Base-by-base conservation (phyloP, 352 stramenopile genomes). In the Achlya hypogyna region DNA sequence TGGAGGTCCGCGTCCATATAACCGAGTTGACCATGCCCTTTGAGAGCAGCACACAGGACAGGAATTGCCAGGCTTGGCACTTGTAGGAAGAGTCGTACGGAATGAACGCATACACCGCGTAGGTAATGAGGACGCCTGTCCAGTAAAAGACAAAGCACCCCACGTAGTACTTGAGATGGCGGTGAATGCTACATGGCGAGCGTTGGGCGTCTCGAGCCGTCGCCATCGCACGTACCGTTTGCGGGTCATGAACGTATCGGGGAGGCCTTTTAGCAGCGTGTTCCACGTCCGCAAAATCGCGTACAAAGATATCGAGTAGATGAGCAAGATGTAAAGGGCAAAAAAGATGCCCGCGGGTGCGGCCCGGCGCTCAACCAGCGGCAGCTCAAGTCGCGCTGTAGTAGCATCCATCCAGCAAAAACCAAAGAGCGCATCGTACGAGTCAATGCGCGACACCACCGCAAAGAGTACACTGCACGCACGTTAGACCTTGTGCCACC, bases 111-210 rank as follows among this genome's bases (percentile, higher is more conserved):
- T 91, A 93, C 0, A 86, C 64, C 0, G 75, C 80, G 59, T 91
- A 93, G 25, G 74, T 87, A 2, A 78, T 74, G 0, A 93, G 63
- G 10, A 93, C 84, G 18, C 89, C 63, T 0, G 84, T 93, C 84
- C 84, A 93, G 70, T 90, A 93, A 27, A 82, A 81, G 53, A 93
- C 89, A 69, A 91, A 93, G 67, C 81, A 91, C 16, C 82, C 84
- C n/a, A 93, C 84, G 51, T 93, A 93, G 72, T 93, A 93, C 71
- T 93, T 93, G 31, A 93, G 75, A 52, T 93, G 82, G 1, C 84
- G 78, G 53, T 91, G 84, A 29, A 88, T 91, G 25, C 54, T 64
- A 52, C 53, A 29, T 34, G 5, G 1, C 0, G 20, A 53, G 22
- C 47, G 10, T 58, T 10, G 22, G 16, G 40, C 22, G 14, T 35